Evolutionary conservation across 1,284 basidiomycete species (phyloP), one percentile per base, ranked within the genome.

Genomic region (Ganoderma multipileum): DNA sequence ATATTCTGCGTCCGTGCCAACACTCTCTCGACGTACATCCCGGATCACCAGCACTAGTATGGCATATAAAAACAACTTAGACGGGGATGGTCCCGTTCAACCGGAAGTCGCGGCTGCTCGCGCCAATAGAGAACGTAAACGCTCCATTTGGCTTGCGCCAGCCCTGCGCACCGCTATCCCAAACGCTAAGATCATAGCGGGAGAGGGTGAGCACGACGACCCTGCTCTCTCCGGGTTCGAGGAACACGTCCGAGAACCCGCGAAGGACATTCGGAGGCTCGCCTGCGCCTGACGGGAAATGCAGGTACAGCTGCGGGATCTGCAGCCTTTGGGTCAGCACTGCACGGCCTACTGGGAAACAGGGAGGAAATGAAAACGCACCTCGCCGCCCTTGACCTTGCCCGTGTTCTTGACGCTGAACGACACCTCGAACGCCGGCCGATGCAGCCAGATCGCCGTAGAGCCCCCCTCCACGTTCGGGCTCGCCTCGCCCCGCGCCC

Each of bases 381-480:
- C 87, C 64, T 90, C 88, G 33, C 83, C 83, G 41, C 91, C 92
- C 63, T 76, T 82, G 20, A 84, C 77, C 0, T 75, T 67, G 0
- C 92, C 91, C 0, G 83, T 85, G 76, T 93, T 93, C 71, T 80
- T 74, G 38, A 93, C 81, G 1, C 81, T 77, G 76, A 93, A 93
- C 0, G 83, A 84, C 1, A 92, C 86, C 54, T 83, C 78, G 74
- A 84, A 88, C 2, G 84, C 85, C 5, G 91, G 90, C 63, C 85
- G 81, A 76, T 93, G 91, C 30, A 93, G 83, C 89, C 89, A 91
- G 33, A 86, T 73, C 8, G 89, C 88, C 12, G 84, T 80, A 2
- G 87, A 87, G 16, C 85, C 85, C 30, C 88, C 89, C 60, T 83
- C 80, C 26, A 73, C 83, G 42, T 81, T 81, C 7, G 85, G 84